Evolutionary conservation across 768 basidiomycete species (phyloP).

Genomic region (Phanerochaete sordida): DNA sequence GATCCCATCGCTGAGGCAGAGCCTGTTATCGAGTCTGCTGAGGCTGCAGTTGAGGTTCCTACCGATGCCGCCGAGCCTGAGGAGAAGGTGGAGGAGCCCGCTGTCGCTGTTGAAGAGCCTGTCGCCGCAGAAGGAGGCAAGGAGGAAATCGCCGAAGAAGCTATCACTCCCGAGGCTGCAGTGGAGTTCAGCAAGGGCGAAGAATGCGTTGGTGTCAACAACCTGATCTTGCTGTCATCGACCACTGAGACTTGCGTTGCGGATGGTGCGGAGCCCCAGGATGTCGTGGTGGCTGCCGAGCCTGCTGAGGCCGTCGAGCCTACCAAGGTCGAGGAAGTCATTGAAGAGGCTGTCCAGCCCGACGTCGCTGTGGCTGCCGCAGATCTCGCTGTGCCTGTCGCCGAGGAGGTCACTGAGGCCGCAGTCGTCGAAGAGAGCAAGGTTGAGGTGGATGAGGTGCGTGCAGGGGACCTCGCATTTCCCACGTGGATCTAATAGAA

Average conservation of each 20-base stretch:
- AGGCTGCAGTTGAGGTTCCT: too few relatives aligned
- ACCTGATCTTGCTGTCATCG: constrained; percentile 1
- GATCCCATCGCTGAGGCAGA: not conserved
- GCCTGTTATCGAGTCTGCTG: too few relatives aligned
- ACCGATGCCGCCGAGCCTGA: too few relatives aligned
- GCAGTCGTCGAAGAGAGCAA: constrained; percentile 1
- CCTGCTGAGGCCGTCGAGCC: not conserved
- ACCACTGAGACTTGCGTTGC: constrained; percentile 3
- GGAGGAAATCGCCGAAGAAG: not conserved
- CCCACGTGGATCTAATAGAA: not conserved
- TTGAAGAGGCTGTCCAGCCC: not conserved
- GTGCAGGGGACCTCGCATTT: not conserved
- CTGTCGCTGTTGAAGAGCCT: not conserved
- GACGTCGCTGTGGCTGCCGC: not conserved
- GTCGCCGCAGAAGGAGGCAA: not conserved
- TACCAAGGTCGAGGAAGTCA: not conserved
- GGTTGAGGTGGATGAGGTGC: not conserved
- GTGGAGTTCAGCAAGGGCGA: not conserved
- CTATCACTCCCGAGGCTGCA: not conserved
- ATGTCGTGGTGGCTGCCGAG: not conserved
- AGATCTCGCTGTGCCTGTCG: not conserved
- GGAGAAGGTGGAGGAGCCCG: not conserved
- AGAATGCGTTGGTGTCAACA: not conserved
- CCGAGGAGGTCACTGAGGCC: constrained; percentile 1
- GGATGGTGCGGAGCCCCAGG: not conserved